A percentile compares a stretch with the other conserved stretches of the same genome.
Evolutionary conservation across 2,329 filamentous ascomycete species (phyloP).

Genomic region (Fusarium nanum): DNA sequence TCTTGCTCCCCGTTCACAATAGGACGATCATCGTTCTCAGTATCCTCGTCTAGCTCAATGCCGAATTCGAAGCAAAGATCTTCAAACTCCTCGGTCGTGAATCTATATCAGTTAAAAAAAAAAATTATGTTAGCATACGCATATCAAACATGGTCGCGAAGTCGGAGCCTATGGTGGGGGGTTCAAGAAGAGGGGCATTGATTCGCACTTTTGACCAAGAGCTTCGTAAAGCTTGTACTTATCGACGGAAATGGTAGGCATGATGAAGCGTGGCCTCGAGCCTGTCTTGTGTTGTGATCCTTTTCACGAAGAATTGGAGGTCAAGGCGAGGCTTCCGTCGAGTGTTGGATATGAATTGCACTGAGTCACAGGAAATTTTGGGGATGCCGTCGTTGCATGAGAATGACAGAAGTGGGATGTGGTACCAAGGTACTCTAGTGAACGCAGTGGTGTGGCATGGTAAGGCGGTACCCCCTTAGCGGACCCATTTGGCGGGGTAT

Average conservation of each 20-base stretch:
- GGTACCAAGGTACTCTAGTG: slow-evolving; percentile 29
- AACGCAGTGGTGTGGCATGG: neutral
- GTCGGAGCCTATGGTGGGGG: slow-evolving; percentile 36
- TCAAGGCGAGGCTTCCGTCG: slow-evolving; percentile 35
- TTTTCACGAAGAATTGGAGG: slow-evolving; percentile 36
- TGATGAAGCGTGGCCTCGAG: slow-evolving; percentile 57
- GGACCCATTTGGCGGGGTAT: slow-evolving; percentile 43
- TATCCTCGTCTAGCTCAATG: slow-evolving; percentile 98
- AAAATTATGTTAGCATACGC: slow-evolving; percentile 35
- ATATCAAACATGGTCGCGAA: slow-evolving; percentile 25
- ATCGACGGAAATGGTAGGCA: slow-evolving; percentile 97
- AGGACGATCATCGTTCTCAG: slow-evolving; percentile 78
- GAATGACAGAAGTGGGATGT: slow-evolving; percentile 3
- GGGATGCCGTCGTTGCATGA: slow-evolving; percentile 37
- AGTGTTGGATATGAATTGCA: slow-evolving; percentile 36
- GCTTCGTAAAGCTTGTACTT: slow-evolving; percentile 96
- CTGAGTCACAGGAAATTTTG: slow-evolving; percentile 59
- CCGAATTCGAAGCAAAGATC: slow-evolving; percentile 98
- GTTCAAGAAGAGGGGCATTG: slow-evolving; percentile 46
- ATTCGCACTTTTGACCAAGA: slow-evolving; percentile 81
- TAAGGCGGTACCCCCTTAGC: slow-evolving; percentile 36
- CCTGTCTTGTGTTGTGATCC: slow-evolving; percentile 26
- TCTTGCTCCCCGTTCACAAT: slow-evolving; percentile 83
- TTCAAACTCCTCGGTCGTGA: slow-evolving; percentile 94
- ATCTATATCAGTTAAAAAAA: slow-evolving; percentile 60